A percentile compares a stretch with the other conserved stretches of the same genome.
Conservation (phyloP, 345 rosid genomes). For the Ceriops zippeliana region DNA sequence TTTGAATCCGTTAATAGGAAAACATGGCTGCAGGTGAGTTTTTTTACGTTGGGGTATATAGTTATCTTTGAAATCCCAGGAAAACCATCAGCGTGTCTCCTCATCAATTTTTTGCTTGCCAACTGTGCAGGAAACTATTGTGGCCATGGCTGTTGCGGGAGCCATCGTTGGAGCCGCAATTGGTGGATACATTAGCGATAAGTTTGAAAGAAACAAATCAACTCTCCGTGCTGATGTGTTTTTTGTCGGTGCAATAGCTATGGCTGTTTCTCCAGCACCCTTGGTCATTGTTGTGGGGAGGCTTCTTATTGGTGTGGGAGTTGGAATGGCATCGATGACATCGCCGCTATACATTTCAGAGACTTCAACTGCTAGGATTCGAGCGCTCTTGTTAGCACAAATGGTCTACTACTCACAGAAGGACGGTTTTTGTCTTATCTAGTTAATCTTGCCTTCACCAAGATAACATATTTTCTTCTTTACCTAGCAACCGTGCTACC, state of each 20-base stretch:
- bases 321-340: conserved; percentile 98
- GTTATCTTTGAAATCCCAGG: background rate
- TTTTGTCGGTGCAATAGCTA: conserved; percentile 57
- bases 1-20: no score
- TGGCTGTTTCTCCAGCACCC: conserved; percentile 76
- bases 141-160: conserved; percentile 87
- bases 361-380: conserved; percentile 76
- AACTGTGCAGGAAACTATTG: conserved; percentile 46
- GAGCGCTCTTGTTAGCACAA: conserved; percentile 83
- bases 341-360: conserved; percentile 88
- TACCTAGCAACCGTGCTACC: background rate
- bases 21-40: no score
- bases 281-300: conserved; percentile 75
- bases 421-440: conserved; percentile 85
- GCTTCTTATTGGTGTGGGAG: conserved; percentile 77
- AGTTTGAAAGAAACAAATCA: conserved; percentile 58
- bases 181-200: conserved; percentile 78
- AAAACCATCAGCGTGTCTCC: no score
- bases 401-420: conserved; percentile 75
- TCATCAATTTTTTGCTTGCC: background rate
- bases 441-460: conserved; percentile 69
- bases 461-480: conserved; percentile 24
- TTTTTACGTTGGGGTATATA: no score
- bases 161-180: conserved; percentile 83
- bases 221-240: conserved; percentile 69